These are phyloP conservation scores for Eucalyptus erythrocorys DNA, from an alignment of 345 rosid genomes.

Conservation along the genomic window DNA sequence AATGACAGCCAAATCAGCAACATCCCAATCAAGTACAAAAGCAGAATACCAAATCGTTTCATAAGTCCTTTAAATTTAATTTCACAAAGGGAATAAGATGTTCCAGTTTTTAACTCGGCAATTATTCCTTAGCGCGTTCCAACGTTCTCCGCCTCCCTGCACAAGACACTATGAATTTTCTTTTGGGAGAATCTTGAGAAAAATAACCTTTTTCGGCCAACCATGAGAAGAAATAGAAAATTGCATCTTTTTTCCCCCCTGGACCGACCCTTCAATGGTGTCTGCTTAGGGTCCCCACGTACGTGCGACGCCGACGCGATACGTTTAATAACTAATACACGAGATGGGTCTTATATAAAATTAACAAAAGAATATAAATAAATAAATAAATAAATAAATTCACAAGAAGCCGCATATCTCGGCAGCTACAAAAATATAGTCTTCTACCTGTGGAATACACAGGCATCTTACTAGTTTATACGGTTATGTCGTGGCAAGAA, in stretches of 20 bases:
- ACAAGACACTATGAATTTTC: neutral
- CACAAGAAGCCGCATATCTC: neutral
- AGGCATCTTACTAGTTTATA: neutral
- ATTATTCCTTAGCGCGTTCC: neutral
- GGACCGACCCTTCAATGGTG: neutral
- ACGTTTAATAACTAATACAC: neutral
- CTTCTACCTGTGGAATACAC: neutral
- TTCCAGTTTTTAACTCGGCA: neutral
- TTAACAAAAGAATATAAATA: neutral
- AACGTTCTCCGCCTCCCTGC: neutral
- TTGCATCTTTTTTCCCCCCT: neutral
- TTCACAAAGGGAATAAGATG: neutral
- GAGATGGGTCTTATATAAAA: neutral
- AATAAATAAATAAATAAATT: neutral
- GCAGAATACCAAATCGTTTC: neutral
- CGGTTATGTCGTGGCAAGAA: neutral
- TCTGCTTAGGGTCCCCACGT: neutral
- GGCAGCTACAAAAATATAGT: neutral
- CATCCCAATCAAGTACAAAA: neutral
- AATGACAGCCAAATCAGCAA: neutral
- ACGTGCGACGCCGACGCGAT: neutral
- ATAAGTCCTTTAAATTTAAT: neutral
- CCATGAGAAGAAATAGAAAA: neutral
- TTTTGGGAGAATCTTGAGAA: neutral
- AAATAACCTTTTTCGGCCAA: neutral